Evolutionary conservation across 768 basidiomycete species (phyloP), one percentile per base, ranked within the genome.

Genomic region (Hygrocybe punicea): DNA sequence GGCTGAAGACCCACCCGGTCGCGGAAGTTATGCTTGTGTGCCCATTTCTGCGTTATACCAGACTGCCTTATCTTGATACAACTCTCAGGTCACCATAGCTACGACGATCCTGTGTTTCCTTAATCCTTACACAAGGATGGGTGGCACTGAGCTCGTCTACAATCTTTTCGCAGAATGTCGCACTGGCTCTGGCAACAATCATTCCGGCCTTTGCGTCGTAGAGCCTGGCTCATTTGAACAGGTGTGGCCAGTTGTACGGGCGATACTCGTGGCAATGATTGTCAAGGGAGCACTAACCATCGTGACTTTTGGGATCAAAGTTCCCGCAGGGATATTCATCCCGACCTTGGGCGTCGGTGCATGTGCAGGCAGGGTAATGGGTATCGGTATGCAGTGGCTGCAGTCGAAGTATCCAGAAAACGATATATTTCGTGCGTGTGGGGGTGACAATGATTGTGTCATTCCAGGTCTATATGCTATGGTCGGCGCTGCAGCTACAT

Each of bases 281-380:
- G 82, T 93, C 64, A 96, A 95, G 68, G 88, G 84, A 2, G 77
- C 78, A 2, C 71, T 97, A 54, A 94, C 93, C 0, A 76, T 93
- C 51, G 79, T 96, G 36, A 98, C 96, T 0, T 98, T 98, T 59
- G 97, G 96, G 6, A 91, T 96, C 74, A 91, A 88, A 65, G 65
- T 93, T 16, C 90, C 90, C 48, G 93, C 94, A 13, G 96, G 97
- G 3, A 97, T 98, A 62, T 99, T 99, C 72, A 92, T 99, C 39
- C 97, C 97, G 0, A 91, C 93, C 0, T 83, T 99, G 7, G 93
- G 89, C 13, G 95, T 96, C 10, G 95, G 96, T 23, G 95, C 95
- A 0, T 95, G 93, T 65, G 89, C 90, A 25, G 97, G 97, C 2
- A 81, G 96, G 21, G 83, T 98, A 35, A 64, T 93, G 35, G 96